phyloP scores from a whole-genome alignment of 495 filamentous ascomycete genomes.

The Penicillium tannophilum region DNA sequence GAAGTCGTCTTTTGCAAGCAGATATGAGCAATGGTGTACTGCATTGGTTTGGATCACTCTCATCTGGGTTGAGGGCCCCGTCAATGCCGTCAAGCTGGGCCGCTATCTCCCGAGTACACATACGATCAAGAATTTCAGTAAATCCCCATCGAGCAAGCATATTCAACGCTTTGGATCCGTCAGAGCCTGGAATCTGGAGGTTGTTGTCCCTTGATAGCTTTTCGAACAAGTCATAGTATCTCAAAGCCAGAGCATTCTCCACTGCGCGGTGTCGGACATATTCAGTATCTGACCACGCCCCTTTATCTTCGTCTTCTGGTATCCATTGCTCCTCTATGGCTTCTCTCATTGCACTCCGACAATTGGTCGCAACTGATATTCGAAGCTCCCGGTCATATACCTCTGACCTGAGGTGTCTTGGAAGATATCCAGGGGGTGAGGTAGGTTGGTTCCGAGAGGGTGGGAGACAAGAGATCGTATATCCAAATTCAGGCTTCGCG shows the following conservation, averaged over 20 bases:
- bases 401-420: not conserved
- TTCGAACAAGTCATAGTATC: conserved; percentile 16
- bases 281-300: not conserved
- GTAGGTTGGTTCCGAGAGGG: not conserved
- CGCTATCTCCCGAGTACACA: conserved; percentile 12
- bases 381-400: not conserved
- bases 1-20: conserved; percentile 17
- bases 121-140: conserved; percentile 7
- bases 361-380: not conserved
- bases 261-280: not conserved
- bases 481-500: not conserved
- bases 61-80: conserved; percentile 5
- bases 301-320: not conserved
- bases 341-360: not conserved
- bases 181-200: not conserved
- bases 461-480: conserved; percentile 3
- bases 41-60: not conserved
- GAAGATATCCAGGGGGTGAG: not conserved
- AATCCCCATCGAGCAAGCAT: conserved; percentile 11
- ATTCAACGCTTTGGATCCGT: not conserved
- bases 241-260: conserved; percentile 1
- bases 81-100: conserved; percentile 13
- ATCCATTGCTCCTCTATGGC: not conserved
- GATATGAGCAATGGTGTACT: conserved; percentile 13
- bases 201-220: not conserved